phyloP scores from a whole-genome alignment of 2,329 filamentous ascomycete genomes.

The Chrysoporthe austroafricana region DNA sequence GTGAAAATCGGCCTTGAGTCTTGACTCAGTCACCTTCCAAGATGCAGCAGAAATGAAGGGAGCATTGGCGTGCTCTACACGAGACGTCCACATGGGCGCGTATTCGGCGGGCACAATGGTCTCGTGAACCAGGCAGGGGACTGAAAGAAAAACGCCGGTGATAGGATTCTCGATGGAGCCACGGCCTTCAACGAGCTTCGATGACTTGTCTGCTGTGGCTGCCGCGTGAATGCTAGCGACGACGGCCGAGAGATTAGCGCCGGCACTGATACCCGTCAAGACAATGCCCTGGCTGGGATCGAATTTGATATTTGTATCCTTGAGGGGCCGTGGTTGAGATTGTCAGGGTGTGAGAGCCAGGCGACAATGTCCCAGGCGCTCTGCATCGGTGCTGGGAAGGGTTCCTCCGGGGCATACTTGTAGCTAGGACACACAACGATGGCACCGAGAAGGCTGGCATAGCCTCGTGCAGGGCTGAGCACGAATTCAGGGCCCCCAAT shows the following conservation, averaged over 20 bases:
- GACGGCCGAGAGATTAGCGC: conserved; percentile 34
- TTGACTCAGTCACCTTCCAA: conserved; percentile 4
- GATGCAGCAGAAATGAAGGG: conserved; percentile 1
- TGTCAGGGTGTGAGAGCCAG: conserved; percentile 16
- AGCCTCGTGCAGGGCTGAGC: conserved; percentile 16
- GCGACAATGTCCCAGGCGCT: conserved; percentile 23
- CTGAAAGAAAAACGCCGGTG: conserved; percentile 18
- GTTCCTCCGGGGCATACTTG: conserved; percentile 22
- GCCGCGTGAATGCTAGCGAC: conserved; percentile 28
- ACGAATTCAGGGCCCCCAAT: conserved; percentile 17
- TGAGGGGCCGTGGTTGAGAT: conserved; percentile 11
- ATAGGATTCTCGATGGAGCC: conserved; percentile 19
- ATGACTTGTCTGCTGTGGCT: neutral
- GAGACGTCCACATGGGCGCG: conserved; percentile 19
- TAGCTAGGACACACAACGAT: conserved; percentile 24
- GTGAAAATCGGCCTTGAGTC: conserved; percentile 9
- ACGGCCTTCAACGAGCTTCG: conserved; percentile 31
- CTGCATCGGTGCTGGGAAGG: conserved; percentile 23
- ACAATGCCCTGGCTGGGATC: conserved; percentile 27
- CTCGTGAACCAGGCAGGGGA: conserved; percentile 17
- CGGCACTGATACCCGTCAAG: conserved; percentile 29
- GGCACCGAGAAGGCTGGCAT: conserved; percentile 20
- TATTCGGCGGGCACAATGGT: conserved; percentile 18
- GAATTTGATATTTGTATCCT: conserved; percentile 17
- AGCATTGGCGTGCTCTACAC: conserved; percentile 20